A percentile compares a stretch with the other conserved stretches of the same genome.
Evolutionary conservation across 768 basidiomycete genomes (phyloP).

Genomic region (Tricholoma furcatifolium): DNA sequence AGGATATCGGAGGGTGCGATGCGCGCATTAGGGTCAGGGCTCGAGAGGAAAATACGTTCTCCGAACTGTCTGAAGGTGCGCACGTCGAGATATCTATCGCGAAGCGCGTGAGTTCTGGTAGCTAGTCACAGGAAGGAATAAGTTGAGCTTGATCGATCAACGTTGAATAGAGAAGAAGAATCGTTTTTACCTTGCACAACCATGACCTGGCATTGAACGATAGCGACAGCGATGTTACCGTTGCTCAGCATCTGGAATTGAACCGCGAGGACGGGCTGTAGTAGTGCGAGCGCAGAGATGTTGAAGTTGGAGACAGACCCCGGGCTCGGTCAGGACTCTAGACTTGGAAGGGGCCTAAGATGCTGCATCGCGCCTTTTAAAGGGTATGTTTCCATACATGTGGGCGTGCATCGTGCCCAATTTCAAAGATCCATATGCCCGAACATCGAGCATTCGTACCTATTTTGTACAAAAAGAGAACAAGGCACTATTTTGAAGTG

Average conservation of each 20-base stretch:
- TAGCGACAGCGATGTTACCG: slow-evolving; percentile 65
- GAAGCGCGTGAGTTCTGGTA: slow-evolving; percentile 49
- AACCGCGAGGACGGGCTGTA: background rate
- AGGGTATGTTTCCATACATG: background rate
- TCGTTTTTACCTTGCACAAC: slow-evolving; percentile 59
- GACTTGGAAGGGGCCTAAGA: background rate
- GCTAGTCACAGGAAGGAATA: slow-evolving; percentile 31
- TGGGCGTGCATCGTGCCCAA: background rate
- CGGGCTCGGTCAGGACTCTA: too few relatives aligned
- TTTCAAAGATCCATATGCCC: too few relatives aligned
- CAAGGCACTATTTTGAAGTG: too few relatives aligned
- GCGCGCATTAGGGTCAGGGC: slow-evolving; percentile 59
- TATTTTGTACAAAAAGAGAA: too few relatives aligned
- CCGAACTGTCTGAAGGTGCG: slow-evolving; percentile 64
- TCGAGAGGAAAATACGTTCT: slow-evolving; percentile 63
- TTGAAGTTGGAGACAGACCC: background rate
- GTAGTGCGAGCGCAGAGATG: background rate
- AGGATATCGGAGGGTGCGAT: slow-evolving; percentile 61
- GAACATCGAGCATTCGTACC: too few relatives aligned
- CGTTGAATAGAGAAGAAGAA: background rate
- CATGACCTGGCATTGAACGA: slow-evolving; percentile 67
- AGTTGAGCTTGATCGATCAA: slow-evolving; percentile 1
- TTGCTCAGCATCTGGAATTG: slow-evolving; percentile 38
- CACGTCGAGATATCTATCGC: slow-evolving; percentile 65
- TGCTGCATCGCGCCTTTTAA: background rate